These are phyloP conservation scores for Apiotrichum sp. DNA, from an alignment of 1,284 basidiomycete species.

Conservation along the genomic window DNA sequence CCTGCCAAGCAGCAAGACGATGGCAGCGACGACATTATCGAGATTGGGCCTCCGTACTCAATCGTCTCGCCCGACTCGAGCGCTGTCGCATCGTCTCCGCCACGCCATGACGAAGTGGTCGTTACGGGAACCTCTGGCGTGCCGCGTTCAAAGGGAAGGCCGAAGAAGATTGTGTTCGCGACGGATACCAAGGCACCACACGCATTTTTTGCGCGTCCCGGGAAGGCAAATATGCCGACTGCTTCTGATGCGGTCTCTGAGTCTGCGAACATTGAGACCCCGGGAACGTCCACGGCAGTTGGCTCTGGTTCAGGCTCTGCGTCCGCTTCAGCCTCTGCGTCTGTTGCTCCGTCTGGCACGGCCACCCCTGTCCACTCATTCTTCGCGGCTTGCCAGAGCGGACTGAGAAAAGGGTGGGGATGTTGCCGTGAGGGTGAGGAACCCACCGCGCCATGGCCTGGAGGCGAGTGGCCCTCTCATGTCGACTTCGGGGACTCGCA, in stretches of 20 bases:
- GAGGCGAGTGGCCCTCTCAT: slow-evolving; percentile 24
- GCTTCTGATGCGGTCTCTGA: background rate
- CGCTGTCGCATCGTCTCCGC: too few relatives aligned
- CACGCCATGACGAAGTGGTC: too few relatives aligned
- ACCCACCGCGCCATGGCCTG: slow-evolving; percentile 25
- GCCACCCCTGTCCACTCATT: slow-evolving; percentile 23
- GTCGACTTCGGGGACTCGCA: background rate
- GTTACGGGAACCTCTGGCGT: too few relatives aligned
- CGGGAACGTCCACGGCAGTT: background rate
- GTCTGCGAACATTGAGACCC: background rate
- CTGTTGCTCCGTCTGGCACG: background rate
- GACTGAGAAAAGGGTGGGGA: slow-evolving; percentile 37
- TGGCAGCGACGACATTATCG: too few relatives aligned
- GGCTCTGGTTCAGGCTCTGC: background rate
- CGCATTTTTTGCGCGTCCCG: slow-evolving; percentile 27
- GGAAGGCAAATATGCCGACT: too few relatives aligned
- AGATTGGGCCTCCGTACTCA: too few relatives aligned
- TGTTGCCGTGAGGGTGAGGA: slow-evolving; percentile 29
- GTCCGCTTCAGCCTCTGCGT: background rate
- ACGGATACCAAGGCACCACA: slow-evolving; percentile 26
- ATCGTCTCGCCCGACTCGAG: too few relatives aligned
- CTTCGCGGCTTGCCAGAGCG: slow-evolving; percentile 21
- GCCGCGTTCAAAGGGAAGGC: background rate
- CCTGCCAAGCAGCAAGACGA: too few relatives aligned
- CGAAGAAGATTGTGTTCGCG: slow-evolving; percentile 27